Conservation (phyloP, 2,329 filamentous ascomycete species). For the Ascochyta rabiei region DNA sequence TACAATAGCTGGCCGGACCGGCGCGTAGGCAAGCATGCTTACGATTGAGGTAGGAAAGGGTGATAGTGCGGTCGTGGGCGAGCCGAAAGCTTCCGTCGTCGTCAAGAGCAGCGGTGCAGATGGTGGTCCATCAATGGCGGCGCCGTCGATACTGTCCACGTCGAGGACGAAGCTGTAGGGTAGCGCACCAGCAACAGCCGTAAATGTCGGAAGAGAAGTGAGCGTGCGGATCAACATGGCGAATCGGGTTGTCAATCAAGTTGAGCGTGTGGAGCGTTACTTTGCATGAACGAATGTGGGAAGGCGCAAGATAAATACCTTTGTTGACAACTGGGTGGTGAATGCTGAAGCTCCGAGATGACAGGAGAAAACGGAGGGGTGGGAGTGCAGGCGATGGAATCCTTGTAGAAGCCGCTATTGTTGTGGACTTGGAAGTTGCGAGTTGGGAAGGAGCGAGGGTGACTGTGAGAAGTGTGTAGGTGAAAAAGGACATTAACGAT, state of each 20-base stretch:
- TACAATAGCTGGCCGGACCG: neutral
- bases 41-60: neutral
- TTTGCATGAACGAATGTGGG: neutral
- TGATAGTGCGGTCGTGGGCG: neutral
- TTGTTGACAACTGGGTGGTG: neutral
- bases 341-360: neutral
- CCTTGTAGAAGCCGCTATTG: neutral
- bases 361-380: neutral
- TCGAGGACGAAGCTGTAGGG: constrained; percentile 7
- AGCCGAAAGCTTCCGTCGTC: neutral
- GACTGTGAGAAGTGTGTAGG: constrained; percentile 1
- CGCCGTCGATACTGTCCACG: neutral
- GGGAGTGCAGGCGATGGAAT: too few species aligned
- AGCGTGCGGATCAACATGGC: constrained; percentile 1
- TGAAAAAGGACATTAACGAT: constrained; percentile 6
- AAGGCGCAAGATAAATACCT: neutral
- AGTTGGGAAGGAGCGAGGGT: neutral
- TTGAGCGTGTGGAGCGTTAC: neutral
- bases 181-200: neutral
- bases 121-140: neutral
- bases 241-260: neutral
- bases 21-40: too few species aligned
- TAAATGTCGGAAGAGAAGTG: neutral
- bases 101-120: neutral
- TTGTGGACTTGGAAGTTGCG: neutral